Conservation (phyloP, 23 red algal genomes). For the Chondrus crispus region DNA sequence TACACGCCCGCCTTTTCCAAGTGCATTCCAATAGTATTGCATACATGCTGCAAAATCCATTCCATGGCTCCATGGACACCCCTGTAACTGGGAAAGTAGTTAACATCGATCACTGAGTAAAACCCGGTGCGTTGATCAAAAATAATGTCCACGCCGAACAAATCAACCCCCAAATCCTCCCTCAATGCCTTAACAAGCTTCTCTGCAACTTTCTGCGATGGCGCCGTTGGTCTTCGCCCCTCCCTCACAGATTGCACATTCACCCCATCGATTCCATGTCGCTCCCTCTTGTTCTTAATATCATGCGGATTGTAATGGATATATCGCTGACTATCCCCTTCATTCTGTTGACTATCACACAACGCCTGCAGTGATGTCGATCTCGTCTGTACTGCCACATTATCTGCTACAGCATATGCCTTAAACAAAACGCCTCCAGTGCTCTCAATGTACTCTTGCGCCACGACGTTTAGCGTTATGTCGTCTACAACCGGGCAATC, state of each 20-base stretch:
- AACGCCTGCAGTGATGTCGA: too few relatives aligned
- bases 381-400: background rate
- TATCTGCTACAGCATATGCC: conserved; percentile 37
- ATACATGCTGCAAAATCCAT: conserved; percentile 20
- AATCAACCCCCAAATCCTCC: background rate
- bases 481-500: background rate
- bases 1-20: too few relatives aligned
- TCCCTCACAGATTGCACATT: background rate
- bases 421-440: conserved; percentile 50
- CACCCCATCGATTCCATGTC: background rate
- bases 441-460: background rate
- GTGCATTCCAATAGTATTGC: too few relatives aligned
- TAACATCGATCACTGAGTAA: conserved; percentile 53
- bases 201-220: background rate
- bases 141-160: conserved; percentile 59
- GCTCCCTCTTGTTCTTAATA: background rate
- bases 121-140: background rate
- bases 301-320: background rate
- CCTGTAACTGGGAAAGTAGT: conserved; percentile 70
- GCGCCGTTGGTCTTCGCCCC: too few relatives aligned
- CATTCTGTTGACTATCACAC: background rate
- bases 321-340: background rate
- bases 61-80: conserved; percentile 21
- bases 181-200: background rate
- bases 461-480: background rate